Conservation (phyloP, 345 rosid genomes). For the Diplotaxis tenuifolia region DNA sequence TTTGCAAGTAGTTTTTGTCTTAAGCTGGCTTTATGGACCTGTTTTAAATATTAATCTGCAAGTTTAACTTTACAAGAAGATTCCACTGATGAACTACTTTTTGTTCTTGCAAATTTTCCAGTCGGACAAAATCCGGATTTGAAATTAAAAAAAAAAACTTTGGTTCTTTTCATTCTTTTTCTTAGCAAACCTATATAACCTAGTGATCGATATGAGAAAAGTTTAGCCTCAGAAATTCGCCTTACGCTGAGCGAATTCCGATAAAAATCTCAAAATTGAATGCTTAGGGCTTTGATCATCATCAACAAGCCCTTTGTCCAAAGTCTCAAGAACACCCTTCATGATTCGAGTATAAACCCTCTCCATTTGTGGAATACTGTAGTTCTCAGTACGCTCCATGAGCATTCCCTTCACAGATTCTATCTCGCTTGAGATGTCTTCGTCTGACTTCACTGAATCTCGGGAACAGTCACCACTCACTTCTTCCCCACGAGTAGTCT, state of each 20-base stretch:
- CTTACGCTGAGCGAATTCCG: constrained; percentile 58
- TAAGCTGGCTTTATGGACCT: background rate
- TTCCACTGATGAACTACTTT: constrained; percentile 8
- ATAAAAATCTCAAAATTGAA: constrained; percentile 85
- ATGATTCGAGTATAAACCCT: constrained; percentile 72
- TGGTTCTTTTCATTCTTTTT: constrained; percentile 23
- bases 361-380: constrained; percentile 81
- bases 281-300: constrained; percentile 48
- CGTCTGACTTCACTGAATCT: constrained; percentile 43
- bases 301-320: constrained; percentile 41
- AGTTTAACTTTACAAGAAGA: constrained; percentile 25
- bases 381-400: constrained; percentile 54
- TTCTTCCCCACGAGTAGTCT: background rate
- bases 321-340: constrained; percentile 65
- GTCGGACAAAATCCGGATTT: constrained; percentile 7
- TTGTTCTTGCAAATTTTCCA: constrained; percentile 16
- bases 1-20: background rate
- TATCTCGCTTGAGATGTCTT: constrained; percentile 43
- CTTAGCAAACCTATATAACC: constrained; percentile 3
- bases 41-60: constrained; percentile 1
- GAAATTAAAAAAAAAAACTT: background rate
- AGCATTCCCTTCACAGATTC: constrained; percentile 49
- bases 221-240: constrained; percentile 61
- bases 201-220: constrained; percentile 15
- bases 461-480: constrained; percentile 22